These are phyloP conservation scores for Fusarium oligoseptatum DNA, from an alignment of 2,329 filamentous ascomycete species.

Conservation along the genomic window DNA sequence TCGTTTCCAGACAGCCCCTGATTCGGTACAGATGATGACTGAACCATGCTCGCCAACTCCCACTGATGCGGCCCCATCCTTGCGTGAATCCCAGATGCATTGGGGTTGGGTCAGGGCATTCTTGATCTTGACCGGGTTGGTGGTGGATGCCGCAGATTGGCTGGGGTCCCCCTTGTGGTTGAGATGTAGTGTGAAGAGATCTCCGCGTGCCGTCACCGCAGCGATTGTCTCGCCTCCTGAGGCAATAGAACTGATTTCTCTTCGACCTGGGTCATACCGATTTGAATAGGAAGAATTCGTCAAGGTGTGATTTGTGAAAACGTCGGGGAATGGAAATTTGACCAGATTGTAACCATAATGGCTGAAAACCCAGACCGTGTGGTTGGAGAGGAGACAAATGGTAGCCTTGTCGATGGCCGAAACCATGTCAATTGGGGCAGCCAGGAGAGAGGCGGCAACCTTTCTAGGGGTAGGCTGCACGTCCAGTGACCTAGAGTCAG, in stretches of 20 bases:
- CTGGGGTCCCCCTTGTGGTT: conserved; percentile 75
- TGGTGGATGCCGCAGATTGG: conserved; percentile 79
- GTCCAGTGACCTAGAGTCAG: conserved; percentile 91
- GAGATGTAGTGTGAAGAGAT: conserved; percentile 87
- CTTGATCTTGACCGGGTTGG: conserved; percentile 91
- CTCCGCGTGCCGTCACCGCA: conserved; percentile 84
- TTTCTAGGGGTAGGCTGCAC: conserved; percentile 85
- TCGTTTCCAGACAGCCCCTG: conserved; percentile 92
- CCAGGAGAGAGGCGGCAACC: conserved; percentile 83
- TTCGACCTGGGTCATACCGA: conserved; percentile 73
- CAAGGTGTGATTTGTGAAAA: conserved; percentile 78
- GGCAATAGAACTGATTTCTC: conserved; percentile 79
- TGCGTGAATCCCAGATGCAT: conserved; percentile 90
- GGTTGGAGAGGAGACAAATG: conserved; percentile 84
- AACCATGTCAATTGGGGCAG: conserved; percentile 79
- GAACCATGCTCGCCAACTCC: conserved; percentile 93
- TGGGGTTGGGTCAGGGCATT: conserved; percentile 83
- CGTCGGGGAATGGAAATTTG: conserved; percentile 80
- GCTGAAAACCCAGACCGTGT: conserved; percentile 92
- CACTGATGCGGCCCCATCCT: conserved; percentile 87
- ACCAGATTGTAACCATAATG: conserved; percentile 97
- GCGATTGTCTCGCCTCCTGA: conserved; percentile 93
- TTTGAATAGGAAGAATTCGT: conserved; percentile 67
- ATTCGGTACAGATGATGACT: conserved; percentile 92
- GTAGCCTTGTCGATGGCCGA: conserved; percentile 93